phyloP scores from a whole-genome alignment of 495 filamentous ascomycete genomes.

The Mycothermus thermophilus region DNA sequence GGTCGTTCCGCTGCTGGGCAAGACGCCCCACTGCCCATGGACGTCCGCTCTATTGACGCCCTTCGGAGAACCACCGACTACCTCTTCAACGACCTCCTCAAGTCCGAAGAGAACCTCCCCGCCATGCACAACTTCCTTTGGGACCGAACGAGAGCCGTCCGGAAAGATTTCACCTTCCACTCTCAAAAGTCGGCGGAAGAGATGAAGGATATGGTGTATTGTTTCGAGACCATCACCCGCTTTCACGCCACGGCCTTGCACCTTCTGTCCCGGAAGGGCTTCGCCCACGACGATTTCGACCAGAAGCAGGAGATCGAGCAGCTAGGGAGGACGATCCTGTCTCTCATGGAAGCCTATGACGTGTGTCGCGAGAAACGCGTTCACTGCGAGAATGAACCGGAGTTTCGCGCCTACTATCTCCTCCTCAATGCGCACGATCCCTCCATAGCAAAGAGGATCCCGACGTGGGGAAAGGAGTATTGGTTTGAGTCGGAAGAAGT shows the following conservation, averaged over 20 bases:
- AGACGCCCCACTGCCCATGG: conserved; percentile 80
- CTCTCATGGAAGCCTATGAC: conserved; percentile 80
- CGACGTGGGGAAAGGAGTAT: conserved; percentile 62
- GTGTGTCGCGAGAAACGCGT: conserved; percentile 42
- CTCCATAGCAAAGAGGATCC: conserved; percentile 59
- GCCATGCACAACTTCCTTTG: conserved; percentile 77
- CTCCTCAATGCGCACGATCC: conserved; percentile 69
- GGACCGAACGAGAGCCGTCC: conserved; percentile 83
- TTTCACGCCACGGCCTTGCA: conserved; percentile 87
- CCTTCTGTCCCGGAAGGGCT: conserved; percentile 53
- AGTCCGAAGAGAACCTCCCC: conserved; percentile 47
- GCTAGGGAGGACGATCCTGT: conserved; percentile 72
- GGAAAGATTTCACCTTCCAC: conserved; percentile 90
- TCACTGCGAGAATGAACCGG: conserved; percentile 56
- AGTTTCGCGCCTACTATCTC: conserved; percentile 84
- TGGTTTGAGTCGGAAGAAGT: conserved; percentile 49
- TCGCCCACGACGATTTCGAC: conserved; percentile 57
- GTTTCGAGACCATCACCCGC: conserved; percentile 77
- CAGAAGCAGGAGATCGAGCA: conserved; percentile 88
- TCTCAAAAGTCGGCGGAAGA: conserved; percentile 45
- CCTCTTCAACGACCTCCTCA: conserved; percentile 61
- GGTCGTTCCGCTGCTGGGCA: conserved; percentile 82
- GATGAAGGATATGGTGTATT: conserved; percentile 57
- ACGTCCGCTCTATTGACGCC: conserved; percentile 67
- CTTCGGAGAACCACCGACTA: conserved; percentile 71